These are phyloP conservation scores for Periglandula ipomoeae DNA, from an alignment of 2,329 filamentous ascomycete genomes.

Conservation along the genomic window DNA sequence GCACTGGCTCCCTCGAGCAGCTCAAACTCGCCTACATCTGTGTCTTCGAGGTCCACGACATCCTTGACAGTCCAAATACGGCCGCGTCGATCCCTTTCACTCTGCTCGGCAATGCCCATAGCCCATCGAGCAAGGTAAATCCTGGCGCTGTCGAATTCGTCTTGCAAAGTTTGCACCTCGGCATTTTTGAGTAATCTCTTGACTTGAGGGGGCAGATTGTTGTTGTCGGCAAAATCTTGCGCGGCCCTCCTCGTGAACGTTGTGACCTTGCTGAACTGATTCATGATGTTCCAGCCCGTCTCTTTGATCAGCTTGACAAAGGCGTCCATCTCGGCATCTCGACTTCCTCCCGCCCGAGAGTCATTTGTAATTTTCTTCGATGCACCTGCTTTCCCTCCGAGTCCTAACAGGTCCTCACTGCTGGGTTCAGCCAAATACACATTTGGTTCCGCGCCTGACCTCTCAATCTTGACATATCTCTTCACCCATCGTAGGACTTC, in stretches of 20 bases:
- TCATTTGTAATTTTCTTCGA: constrained; percentile 20
- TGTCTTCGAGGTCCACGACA: constrained; percentile 88
- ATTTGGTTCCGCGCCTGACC: constrained; percentile 77
- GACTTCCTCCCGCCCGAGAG: constrained; percentile 28
- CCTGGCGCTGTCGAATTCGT: constrained; percentile 94
- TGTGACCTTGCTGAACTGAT: constrained; percentile 94
- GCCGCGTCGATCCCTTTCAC: constrained; percentile 75
- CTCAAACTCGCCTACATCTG: constrained; percentile 92
- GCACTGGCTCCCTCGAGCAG: constrained; percentile 72
- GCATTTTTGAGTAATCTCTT: constrained; percentile 77
- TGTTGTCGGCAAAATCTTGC: constrained; percentile 85
- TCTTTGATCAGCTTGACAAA: constrained; percentile 91
- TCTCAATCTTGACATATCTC: constrained; percentile 72
- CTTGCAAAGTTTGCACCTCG: constrained; percentile 88
- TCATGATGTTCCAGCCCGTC: constrained; percentile 90
- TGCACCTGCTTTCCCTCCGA: constrained; percentile 54
- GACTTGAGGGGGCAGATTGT: constrained; percentile 81
- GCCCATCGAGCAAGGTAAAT: constrained; percentile 95
- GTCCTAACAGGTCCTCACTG: constrained; percentile 73
- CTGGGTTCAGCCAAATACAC: constrained; percentile 86
- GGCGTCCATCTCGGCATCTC: constrained; percentile 79
- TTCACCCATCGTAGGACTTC: constrained; percentile 88
- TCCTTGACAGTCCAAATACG: constrained; percentile 91
- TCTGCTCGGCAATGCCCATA: constrained; percentile 97
- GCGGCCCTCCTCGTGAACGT: constrained; percentile 90